Percentiles rank a stretch among this genome's conserved stretches.
phyloP scores from a whole-genome alignment of 2,329 filamentous ascomycete genomes.

The Clonostachys rosea region DNA sequence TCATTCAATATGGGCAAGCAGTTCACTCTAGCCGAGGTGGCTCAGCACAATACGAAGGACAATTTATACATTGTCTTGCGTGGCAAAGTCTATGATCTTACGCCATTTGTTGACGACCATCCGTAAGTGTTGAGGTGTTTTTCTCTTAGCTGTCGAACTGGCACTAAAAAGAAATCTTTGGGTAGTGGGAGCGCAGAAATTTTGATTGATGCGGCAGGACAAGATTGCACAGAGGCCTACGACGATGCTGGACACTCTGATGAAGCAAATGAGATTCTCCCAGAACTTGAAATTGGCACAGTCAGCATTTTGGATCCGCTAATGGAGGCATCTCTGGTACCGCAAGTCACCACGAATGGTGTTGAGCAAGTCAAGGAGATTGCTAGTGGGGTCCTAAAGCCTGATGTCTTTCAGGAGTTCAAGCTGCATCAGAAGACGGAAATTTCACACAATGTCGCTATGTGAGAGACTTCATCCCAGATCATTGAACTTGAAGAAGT shows the following conservation, averaged over 20 bases:
- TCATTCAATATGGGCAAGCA: conserved; percentile 15
- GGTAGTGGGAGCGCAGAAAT: not conserved
- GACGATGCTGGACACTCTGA: not conserved
- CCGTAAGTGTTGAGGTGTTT: conserved; percentile 51
- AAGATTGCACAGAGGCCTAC: not conserved
- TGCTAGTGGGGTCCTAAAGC: conserved; percentile 61
- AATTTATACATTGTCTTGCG: conserved; percentile 82
- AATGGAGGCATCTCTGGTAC: no score
- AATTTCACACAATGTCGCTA: conserved; percentile 96
- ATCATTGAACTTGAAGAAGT: not conserved
- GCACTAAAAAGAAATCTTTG: not conserved
- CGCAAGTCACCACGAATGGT: no score
- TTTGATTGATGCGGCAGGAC: not conserved
- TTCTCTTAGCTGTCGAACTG: not conserved
- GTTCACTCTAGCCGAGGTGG: conserved; percentile 69
- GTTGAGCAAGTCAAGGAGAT: no score
- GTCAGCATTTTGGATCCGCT: not conserved
- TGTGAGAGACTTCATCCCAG: conserved; percentile 43
- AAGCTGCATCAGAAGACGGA: conserved; percentile 91
- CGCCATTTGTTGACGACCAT: conserved; percentile 87
- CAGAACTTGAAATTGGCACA: not conserved
- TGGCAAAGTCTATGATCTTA: conserved; percentile 83
- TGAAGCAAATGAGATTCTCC: not conserved
- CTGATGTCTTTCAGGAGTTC: conserved; percentile 84
- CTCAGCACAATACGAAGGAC: conserved; percentile 78